Base-by-base conservation (phyloP, 2,329 filamentous ascomycete genomes). In the Myriosclerotinia curreyana region DNA sequence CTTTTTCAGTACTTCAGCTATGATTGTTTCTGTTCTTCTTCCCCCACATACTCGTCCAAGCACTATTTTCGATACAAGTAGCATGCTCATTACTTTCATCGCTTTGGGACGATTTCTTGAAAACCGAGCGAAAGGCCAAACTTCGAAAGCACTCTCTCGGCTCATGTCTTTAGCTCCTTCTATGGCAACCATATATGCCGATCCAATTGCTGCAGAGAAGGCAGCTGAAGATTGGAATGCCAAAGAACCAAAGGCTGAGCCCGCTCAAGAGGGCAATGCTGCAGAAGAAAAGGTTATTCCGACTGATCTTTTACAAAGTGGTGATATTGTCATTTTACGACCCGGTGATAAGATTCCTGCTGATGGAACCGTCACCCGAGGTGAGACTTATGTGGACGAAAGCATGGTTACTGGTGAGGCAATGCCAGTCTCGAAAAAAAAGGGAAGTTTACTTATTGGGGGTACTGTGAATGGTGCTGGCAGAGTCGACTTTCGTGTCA, bases 341-440 rank as follows among this genome's bases (percentile, higher is more conserved):
- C 95, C 95, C 8, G 95, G 95, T 62, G 95, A 98, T 79, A 98
- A 98, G 79, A 92, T 99, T 65, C 94, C 95, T 1, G 94, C 94
- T 1, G 95, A 99, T 74, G 95, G 95, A 55, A 83, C 86, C 11
- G 84, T 99, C 60, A 91, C 92, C 64, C 86, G 90, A 61, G 95
- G 95, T 40, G 91, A 97, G 76, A 96, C 92, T 44, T 96, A 96
- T 72, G 86, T 97, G 28, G 92, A 99, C 70, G 95, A 99, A 78
- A 96, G 92, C 74, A 98, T 98, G 94, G 93, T 99, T 56, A 99
- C 95, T 7, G 95, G 95, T 69, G 95, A 99, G 78, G 90, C 95
- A 3, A 94, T 97, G 84, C 94, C 95, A 0, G 92, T 98, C 44
- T 86, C 92, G 71, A 99, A 99, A 78, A 88, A 85, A 70, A 88